phyloP scores from a whole-genome alignment of 2,329 filamentous ascomycete genomes.

The Trichoderma arundinaceum region DNA sequence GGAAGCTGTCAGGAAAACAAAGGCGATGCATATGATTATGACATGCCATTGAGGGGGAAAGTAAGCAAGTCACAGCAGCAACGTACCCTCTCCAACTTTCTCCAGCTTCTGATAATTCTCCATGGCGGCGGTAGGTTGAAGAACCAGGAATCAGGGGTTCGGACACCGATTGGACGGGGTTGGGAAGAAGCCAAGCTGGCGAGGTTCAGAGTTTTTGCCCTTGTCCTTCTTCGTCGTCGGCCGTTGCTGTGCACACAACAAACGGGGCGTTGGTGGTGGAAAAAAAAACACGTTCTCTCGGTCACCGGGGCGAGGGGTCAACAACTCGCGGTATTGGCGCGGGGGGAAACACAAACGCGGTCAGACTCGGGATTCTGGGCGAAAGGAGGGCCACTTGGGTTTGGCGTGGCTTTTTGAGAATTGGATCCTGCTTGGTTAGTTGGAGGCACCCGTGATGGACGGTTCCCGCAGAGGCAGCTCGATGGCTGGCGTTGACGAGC shows the following conservation, averaged over 20 bases:
- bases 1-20: not conserved
- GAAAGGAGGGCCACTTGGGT: not conserved
- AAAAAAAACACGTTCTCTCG: constrained; percentile 27
- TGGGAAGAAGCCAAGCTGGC: not conserved
- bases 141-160: not conserved
- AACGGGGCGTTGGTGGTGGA: constrained; percentile 8
- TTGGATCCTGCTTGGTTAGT: constrained; percentile 12
- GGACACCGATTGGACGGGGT: not conserved
- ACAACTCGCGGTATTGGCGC: constrained; percentile 28
- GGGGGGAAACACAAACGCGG: constrained; percentile 30
- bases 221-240: constrained; percentile 6
- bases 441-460: constrained; percentile 13
- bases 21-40: not conserved
- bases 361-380: constrained; percentile 12
- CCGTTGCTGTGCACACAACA: constrained; percentile 23
- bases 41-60: not conserved
- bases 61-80: constrained; percentile 12
- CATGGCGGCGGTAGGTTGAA: constrained; percentile 59
- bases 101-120: constrained; percentile 97
- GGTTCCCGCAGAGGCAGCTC: constrained; percentile 20
- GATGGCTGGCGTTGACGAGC: constrained; percentile 17
- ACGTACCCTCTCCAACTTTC: constrained; percentile 91
- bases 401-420: not conserved
- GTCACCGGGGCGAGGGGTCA: constrained; percentile 30
- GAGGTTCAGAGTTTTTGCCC: not conserved